A percentile compares a stretch with the other conserved stretches of the same genome.
Evolutionary conservation across 2,329 filamentous ascomycete species (phyloP).

Genomic region (Ceratocystis papillata): DNA sequence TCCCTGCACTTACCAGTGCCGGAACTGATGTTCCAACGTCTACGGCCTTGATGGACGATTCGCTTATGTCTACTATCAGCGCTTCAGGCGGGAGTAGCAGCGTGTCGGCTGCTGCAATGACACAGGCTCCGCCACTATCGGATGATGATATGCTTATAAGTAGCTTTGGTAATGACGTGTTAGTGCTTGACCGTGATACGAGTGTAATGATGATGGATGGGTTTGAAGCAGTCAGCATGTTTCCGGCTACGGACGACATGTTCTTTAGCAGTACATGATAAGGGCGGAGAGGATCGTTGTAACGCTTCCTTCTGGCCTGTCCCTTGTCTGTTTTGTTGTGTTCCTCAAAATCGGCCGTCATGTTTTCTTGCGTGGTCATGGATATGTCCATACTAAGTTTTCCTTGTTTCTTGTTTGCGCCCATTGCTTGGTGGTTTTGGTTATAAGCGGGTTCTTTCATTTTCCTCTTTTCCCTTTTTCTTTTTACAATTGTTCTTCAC

Average conservation of each 20-base stretch:
- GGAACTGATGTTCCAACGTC: slow-evolving; percentile 39
- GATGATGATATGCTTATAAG: slow-evolving; percentile 38
- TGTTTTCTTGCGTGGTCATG: neutral
- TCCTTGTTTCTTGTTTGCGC: neutral
- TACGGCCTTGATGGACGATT: slow-evolving; percentile 26
- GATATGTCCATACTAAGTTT: neutral
- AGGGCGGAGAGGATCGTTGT: neutral
- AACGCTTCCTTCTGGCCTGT: neutral
- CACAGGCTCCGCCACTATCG: slow-evolving; percentile 1
- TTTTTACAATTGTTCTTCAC: neutral
- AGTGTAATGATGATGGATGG: slow-evolving; percentile 44
- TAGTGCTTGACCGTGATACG: slow-evolving; percentile 38
- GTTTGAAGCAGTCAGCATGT: slow-evolving; percentile 42
- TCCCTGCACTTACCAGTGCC: slow-evolving; percentile 46
- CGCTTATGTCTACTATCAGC: slow-evolving; percentile 27
- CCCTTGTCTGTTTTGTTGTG: neutral
- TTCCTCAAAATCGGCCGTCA: slow-evolving; percentile 9
- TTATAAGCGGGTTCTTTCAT: slow-evolving; percentile 10
- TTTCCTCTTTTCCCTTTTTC: neutral
- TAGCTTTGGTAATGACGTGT: slow-evolving; percentile 36
- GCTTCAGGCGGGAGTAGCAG: slow-evolving; percentile 30
- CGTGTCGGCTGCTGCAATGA: neutral
- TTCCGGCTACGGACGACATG: slow-evolving; percentile 41
- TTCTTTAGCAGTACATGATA: slow-evolving; percentile 38
- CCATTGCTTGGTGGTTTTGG: slow-evolving; percentile 6